A percentile compares a stretch with the other conserved stretches of the same genome.
Conservation (phyloP, 768 basidiomycete species). For the Lactarius pseudohatsudake region DNA sequence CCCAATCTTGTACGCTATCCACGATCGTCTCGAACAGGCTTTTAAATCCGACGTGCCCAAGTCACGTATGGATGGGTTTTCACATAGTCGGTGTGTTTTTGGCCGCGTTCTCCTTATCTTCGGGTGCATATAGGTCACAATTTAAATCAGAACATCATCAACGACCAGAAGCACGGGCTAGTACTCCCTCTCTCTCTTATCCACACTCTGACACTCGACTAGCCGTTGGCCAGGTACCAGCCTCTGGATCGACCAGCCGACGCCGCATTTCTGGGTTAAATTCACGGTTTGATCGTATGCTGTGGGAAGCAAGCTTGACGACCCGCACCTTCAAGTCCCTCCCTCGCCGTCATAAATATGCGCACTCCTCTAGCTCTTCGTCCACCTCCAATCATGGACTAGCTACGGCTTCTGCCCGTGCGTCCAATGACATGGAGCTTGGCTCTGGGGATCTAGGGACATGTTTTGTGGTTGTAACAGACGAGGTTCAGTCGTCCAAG, state of each 20-base stretch:
- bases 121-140: background rate
- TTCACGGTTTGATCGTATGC: slow-evolving; percentile 64
- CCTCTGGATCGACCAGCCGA: slow-evolving; percentile 42
- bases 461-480: slow-evolving; percentile 47
- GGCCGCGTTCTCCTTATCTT: background rate
- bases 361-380: slow-evolving; percentile 45
- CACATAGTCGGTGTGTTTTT: slow-evolving; percentile 25
- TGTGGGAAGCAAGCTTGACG: slow-evolving; percentile 53
- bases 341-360: slow-evolving; percentile 34
- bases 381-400: slow-evolving; percentile 44
- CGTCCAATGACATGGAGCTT: slow-evolving; percentile 38
- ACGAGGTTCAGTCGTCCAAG: slow-evolving; percentile 30
- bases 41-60: background rate
- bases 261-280: slow-evolving; percentile 53
- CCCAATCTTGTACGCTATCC: slow-evolving; percentile 10
- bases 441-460: slow-evolving; percentile 38
- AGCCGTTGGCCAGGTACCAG: slow-evolving; percentile 4
- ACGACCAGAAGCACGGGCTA: background rate
- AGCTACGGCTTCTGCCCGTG: slow-evolving; percentile 44
- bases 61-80: slow-evolving; percentile 21
- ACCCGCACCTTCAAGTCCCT: slow-evolving; percentile 27
- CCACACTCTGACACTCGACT: background rate
- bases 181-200: background rate
- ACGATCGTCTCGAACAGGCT: background rate
- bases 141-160: slow-evolving; percentile 3